These are phyloP conservation scores for Lactifluus echinatus DNA, from an alignment of 768 basidiomycete genomes.

Conservation along the genomic window DNA sequence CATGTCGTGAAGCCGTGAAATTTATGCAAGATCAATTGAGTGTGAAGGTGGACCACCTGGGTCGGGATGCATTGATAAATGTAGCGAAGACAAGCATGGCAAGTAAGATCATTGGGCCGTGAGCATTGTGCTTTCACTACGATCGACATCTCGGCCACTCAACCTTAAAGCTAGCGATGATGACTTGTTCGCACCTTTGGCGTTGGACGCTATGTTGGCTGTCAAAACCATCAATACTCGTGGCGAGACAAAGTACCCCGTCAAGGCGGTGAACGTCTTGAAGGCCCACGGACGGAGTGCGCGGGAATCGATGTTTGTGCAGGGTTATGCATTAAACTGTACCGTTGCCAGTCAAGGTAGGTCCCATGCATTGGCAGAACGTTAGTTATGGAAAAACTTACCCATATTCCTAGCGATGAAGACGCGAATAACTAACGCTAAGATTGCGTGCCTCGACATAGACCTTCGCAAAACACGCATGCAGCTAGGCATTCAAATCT, in stretches of 20 bases:
- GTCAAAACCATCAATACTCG: conserved; percentile 90
- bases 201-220: conserved; percentile 96
- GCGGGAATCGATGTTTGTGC: conserved; percentile 88
- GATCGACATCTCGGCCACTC: conserved; percentile 5
- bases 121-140: conserved; percentile 30
- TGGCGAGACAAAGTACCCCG: conserved; percentile 97
- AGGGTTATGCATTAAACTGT: conserved; percentile 96
- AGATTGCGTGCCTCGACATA: conserved; percentile 98
- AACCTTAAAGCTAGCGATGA: conserved; percentile 59
- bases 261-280: conserved; percentile 96
- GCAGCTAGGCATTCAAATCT: conserved; percentile 96
- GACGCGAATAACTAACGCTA: conserved; percentile 83
- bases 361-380: conserved; percentile 18
- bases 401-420: conserved; percentile 75
- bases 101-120: conserved; percentile 98
- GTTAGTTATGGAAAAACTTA: not conserved
- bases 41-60: conserved; percentile 88
- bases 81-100: conserved; percentile 98
- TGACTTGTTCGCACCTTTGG: conserved; percentile 96
- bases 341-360: conserved; percentile 97
- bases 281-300: conserved; percentile 97
- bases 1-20: conserved; percentile 93
- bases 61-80: conserved; percentile 86
- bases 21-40: conserved; percentile 98
- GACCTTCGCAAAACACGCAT: conserved; percentile 94